These are phyloP conservation scores for Fusarium proliferatum DNA, from an alignment of 2,329 filamentous ascomycete genomes.

Conservation along the genomic window DNA sequence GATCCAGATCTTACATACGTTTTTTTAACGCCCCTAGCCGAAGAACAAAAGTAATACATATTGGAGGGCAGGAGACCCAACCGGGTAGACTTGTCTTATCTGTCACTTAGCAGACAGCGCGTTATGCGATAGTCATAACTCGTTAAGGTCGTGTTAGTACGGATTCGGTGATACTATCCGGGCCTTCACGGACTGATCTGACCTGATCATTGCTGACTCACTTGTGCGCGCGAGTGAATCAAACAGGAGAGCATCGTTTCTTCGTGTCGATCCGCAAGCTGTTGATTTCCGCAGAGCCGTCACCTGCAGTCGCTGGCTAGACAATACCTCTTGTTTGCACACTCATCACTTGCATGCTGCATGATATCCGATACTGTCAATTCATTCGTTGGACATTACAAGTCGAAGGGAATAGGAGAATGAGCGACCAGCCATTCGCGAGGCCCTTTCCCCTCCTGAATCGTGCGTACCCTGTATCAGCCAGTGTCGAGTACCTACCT, in stretches of 20 bases:
- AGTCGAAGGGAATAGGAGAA: background rate
- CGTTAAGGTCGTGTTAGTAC: constrained; percentile 10
- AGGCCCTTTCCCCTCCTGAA: constrained; percentile 1
- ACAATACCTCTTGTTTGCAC: constrained; percentile 13
- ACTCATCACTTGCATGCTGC: constrained; percentile 25
- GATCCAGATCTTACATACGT: background rate
- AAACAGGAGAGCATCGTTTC: constrained; percentile 6
- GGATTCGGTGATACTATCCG: background rate
- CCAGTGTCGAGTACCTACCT: background rate
- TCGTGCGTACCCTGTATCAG: constrained; percentile 3
- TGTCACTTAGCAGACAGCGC: constrained; percentile 9
- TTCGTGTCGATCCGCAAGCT: background rate
- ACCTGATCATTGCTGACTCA: constrained; percentile 1
- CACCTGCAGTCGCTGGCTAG: constrained; percentile 9
- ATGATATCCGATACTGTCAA: constrained; percentile 4
- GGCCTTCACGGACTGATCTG: background rate
- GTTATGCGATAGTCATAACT: background rate
- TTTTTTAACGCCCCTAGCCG: background rate
- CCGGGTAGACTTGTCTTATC: constrained; percentile 1
- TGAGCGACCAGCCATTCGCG: background rate
- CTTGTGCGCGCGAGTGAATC: background rate
- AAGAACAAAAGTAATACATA: constrained; percentile 9
- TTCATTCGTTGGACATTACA: background rate
- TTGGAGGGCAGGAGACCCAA: constrained; percentile 12
- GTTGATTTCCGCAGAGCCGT: background rate